Conservation (phyloP, 352 stramenopile genomes). For the Blastocystis hominis region DNA sequence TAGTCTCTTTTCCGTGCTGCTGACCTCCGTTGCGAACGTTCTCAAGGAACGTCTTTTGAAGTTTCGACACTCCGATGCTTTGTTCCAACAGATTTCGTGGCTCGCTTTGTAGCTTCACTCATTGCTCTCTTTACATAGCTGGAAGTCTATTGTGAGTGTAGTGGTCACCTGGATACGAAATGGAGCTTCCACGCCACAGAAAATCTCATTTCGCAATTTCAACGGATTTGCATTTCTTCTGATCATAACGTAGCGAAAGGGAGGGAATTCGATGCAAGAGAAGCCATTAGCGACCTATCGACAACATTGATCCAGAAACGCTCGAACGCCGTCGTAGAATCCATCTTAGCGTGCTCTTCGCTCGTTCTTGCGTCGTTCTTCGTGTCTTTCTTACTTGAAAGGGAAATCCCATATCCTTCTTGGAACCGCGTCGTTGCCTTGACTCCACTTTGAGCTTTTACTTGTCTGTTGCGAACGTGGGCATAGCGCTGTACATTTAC, state of each 20-base stretch:
- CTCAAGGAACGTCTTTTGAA: constrained; percentile 32
- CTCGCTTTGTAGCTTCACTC: neutral
- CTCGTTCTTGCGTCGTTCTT: constrained; percentile 19
- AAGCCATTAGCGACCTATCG: neutral
- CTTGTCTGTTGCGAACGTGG: neutral
- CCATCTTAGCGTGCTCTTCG: constrained; percentile 7
- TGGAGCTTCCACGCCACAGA: neutral
- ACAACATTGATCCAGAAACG: constrained; percentile 2
- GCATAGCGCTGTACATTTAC: constrained; percentile 1
- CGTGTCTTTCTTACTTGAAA: neutral
- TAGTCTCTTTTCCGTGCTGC: neutral
- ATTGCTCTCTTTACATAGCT: neutral
- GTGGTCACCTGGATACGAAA: neutral
- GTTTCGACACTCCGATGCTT: neutral
- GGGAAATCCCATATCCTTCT: constrained; percentile 28
- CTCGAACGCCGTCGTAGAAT: neutral
- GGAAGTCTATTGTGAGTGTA: neutral
- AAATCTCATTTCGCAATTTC: constrained; percentile 6
- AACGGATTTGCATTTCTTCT: constrained; percentile 8
- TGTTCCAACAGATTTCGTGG: constrained; percentile 16
- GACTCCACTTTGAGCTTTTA: neutral
- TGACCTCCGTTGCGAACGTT: neutral
- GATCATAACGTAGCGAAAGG: neutral
- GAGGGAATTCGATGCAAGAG: neutral
- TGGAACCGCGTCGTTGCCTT: neutral